Evolutionary conservation across 2,329 filamentous ascomycete genomes (phyloP), one percentile per base, ranked within the genome.

Genomic region (Didymellaceae sp.): DNA sequence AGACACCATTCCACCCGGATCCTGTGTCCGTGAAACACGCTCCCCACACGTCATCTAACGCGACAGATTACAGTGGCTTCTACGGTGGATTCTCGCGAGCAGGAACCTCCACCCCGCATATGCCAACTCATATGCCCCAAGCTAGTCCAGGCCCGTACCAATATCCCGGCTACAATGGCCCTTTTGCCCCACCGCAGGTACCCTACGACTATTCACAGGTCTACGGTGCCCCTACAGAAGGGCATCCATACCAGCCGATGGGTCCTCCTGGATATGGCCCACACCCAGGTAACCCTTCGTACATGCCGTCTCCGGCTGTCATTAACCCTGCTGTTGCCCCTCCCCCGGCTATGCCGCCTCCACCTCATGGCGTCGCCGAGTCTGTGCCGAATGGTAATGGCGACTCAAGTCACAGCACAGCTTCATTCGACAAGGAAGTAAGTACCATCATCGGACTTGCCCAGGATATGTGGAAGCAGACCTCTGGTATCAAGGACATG

Each of bases 1-100:
- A 83, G 22, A 82, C 87, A n/a, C 89, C 88, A 0, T 93, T 93
- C 70, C 80, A 84, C 57, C 80, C 83, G 17, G 80, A 88, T 58
- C 83, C 84, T 46, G 76, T 76, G 28, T 70, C 74, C 24, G 72
- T 75, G 11, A 77, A 76, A 56, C 65, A 73, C 51, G 57, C 70
- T 26, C 68, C 73, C 33, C 72, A 76, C 46, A 35, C 61, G 16
- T 53, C 60, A n/a, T 57, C 57, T 43, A 57, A 52, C 14, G 50
- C 61, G 28, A 48, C 63, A 38, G 61, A 58, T 21, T 73, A 67
- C 56, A 57, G 59, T 16, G 57, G 62, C 16, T 71, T 66, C 45
- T 68, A 69, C 47, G 62, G 67, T 67, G 68, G 71, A 46, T 74
- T 69, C 60, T 68, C 70, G 21, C 71, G 71, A 18, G 71, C 68